Evolutionary conservation across 257 asterid genomes (phyloP), one percentile per base, ranked within the genome.

Genomic region (Oldenlandia corymbosa): DNA sequence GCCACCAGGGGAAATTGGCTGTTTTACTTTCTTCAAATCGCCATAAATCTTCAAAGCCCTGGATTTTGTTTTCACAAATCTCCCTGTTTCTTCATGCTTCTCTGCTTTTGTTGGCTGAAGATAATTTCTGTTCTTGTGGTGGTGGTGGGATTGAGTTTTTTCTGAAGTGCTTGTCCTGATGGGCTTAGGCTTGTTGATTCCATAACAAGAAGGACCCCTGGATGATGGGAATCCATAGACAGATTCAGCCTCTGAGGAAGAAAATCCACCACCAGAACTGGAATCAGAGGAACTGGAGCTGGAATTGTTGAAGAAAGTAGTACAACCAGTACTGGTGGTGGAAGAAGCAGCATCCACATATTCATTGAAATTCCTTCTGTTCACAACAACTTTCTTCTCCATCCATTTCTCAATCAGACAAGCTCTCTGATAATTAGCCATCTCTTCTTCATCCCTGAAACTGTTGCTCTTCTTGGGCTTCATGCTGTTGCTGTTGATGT

Each of bases 371-470:
- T n/a, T n/a, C n/a, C n/a, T 83, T 57, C 91, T 66, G 43, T 94
- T 51, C 1, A 66, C 73, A 21, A 66, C 75, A 23, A 16, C 81
- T 73, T 81, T 83, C 74, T 90, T 82, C 75, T 85, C 93, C 93
- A 85, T 88, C 97, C 96, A 92, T 49, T 85, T 87, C 83, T 92
- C 97, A 47, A 88, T 82, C 88, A 84, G 77, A 69, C 86, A 78
- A 10, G 83, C 84, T 31, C 96, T 80, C 57, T 71, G 88, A 68
- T 77, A 82, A 65, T 76, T 81, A 18, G 81, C 92, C 79, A 78
- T 76, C 8, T 80, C 90, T 47, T 79, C 93, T 7, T 76, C 78
- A 34, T 72, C 81, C 23, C 41, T 49, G 45, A 64, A 75, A 24
- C 64, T 3, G 37, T 58, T 43, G 2, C 20, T 24, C 47, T 74